These are phyloP conservation scores for Hypholoma fasciculare DNA, from an alignment of 768 basidiomycete species.

Conservation along the genomic window DNA sequence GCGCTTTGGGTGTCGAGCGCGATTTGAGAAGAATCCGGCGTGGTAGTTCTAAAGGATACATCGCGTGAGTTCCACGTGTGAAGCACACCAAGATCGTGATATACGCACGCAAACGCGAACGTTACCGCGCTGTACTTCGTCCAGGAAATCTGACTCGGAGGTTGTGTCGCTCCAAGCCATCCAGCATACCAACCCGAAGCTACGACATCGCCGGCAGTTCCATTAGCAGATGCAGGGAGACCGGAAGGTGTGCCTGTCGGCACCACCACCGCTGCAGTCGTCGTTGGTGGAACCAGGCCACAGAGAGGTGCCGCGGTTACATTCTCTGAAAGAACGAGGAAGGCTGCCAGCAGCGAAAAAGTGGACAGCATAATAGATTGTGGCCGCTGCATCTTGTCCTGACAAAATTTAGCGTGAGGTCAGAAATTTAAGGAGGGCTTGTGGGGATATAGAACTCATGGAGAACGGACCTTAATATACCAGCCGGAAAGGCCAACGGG, in stretches of 20 bases:
- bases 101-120: conserved; percentile 48
- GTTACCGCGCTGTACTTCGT: conserved; percentile 49
- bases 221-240: neutral
- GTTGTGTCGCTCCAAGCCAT: conserved; percentile 43
- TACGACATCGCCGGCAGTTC: conserved; percentile 30
- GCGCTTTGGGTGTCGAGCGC: conserved; percentile 43
- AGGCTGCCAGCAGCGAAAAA: conserved; percentile 27
- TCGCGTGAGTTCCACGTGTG: neutral
- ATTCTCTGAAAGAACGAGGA: conserved; percentile 12
- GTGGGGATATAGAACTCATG: neutral
- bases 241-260: neutral
- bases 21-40: conserved; percentile 30
- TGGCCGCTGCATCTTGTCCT: neutral
- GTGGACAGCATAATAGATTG: conserved; percentile 1
- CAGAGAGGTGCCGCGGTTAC: conserved; percentile 20
- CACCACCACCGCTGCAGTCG: conserved; percentile 1
- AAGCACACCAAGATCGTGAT: neutral
- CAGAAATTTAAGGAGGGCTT: neutral
- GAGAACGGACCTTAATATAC: neutral
- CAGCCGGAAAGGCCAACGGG: neutral
- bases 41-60: conserved; percentile 30
- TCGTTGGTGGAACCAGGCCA: conserved; percentile 30
- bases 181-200: conserved; percentile 57
- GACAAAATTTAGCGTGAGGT: neutral
- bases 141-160: conserved; percentile 51